Evolutionary conservation across 805 yeast genomes (phyloP).

Genomic region (Starmera dryadoides): DNA sequence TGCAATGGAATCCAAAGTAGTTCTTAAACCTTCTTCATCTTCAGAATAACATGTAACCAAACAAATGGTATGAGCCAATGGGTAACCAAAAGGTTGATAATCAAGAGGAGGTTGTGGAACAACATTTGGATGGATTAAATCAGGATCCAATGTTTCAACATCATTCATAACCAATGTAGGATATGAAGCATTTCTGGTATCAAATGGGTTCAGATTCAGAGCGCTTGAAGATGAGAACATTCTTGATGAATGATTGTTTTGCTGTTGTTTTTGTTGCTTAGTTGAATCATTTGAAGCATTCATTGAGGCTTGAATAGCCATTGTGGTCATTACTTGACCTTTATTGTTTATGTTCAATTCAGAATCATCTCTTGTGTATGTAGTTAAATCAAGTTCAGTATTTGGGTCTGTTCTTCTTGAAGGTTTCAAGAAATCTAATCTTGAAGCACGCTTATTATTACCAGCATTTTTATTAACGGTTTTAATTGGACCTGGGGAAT

Average conservation of each 20-base stretch:
- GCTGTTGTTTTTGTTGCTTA: neutral
- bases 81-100: conserved; percentile 80
- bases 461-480: conserved; percentile 38
- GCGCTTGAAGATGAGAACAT: neutral
- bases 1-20: conserved; percentile 88
- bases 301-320: conserved; percentile 52
- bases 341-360: conserved; percentile 5
- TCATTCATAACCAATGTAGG: conserved; percentile 15
- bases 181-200: conserved; percentile 17
- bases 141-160: conserved; percentile 46
- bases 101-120: conserved; percentile 89
- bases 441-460: conserved; percentile 14
- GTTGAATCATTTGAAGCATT: neutral
- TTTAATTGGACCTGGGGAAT: conserved; percentile 41
- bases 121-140: conserved; percentile 63
- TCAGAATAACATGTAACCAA: conserved; percentile 94
- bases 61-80: conserved; percentile 68
- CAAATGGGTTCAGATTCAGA: conserved; percentile 12
- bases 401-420: conserved; percentile 24
- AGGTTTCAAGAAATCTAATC: conserved; percentile 27
- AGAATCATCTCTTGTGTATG: neutral
- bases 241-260: conserved; percentile 1
- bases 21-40: conserved; percentile 76
- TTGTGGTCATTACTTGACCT: conserved; percentile 37
- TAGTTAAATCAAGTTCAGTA: conserved; percentile 14